phyloP scores from a whole-genome alignment of 164 flowering plant species.

The Litsea cubeba region DNA sequence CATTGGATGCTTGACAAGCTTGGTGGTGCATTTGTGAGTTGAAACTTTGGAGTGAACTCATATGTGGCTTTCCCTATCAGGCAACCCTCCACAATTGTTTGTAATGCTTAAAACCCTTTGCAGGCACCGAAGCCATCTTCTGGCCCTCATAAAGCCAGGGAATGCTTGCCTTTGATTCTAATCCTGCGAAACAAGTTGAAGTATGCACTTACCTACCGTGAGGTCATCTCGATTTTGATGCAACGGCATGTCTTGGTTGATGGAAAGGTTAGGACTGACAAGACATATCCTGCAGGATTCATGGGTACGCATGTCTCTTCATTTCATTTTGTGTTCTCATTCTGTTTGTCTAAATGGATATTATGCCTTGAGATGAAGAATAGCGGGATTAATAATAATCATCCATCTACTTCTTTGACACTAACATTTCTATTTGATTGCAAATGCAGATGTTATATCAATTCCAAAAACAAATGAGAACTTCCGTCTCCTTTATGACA shows the following conservation, averaged over 20 bases:
- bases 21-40: slow-evolving; percentile 65
- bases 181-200: slow-evolving; percentile 53
- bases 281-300: slow-evolving; percentile 59
- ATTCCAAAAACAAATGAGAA: slow-evolving; percentile 80
- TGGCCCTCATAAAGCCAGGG: slow-evolving; percentile 65
- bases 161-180: slow-evolving; percentile 54
- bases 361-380: background rate
- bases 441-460: slow-evolving; percentile 58
- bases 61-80: background rate
- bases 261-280: slow-evolving; percentile 60
- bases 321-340: background rate
- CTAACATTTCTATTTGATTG: background rate
- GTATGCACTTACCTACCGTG: slow-evolving; percentile 56
- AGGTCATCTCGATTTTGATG: slow-evolving; percentile 55
- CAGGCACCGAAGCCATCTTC: slow-evolving; percentile 71
- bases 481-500: slow-evolving; percentile 83
- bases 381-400: background rate
- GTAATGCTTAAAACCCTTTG: background rate
- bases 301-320: slow-evolving; percentile 40
- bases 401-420: background rate
- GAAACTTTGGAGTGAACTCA: background rate
- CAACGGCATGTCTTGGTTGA: slow-evolving; percentile 55
- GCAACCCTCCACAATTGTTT: background rate
- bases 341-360: background rate
- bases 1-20: slow-evolving; percentile 74